Percentiles rank a stretch among this genome's conserved stretches.
Conservation (phyloP, 23 red algal genomes). For the Gracilaria domingensis region DNA sequence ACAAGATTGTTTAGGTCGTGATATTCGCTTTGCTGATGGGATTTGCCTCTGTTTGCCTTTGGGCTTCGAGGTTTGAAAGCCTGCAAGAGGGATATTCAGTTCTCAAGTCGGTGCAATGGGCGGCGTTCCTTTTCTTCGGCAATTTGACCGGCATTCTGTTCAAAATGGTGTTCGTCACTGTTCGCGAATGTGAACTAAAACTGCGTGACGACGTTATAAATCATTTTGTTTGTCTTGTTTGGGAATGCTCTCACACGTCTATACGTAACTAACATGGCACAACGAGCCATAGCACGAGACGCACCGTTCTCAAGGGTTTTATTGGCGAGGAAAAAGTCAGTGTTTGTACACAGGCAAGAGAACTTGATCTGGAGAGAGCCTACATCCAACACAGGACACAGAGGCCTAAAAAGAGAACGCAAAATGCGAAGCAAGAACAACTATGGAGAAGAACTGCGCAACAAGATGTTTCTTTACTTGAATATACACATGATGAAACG, state of each 20-base stretch:
- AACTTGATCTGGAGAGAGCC: neutral
- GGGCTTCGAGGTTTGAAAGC: constrained; percentile 30
- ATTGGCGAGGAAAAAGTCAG: neutral
- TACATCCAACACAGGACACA: neutral
- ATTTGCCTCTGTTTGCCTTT: constrained; percentile 22
- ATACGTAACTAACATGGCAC: constrained; percentile 48
- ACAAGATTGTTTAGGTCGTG: neutral
- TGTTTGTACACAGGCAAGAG: neutral
- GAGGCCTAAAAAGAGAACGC: neutral
- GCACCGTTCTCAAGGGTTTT: constrained; percentile 8
- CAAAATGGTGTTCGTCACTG: constrained; percentile 18
- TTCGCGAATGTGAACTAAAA: constrained; percentile 38
- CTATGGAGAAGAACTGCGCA: neutral
- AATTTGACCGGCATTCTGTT: constrained; percentile 39
- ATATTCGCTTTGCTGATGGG: constrained; percentile 20
- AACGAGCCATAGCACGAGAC: neutral
- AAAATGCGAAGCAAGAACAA: neutral
- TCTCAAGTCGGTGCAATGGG: constrained; percentile 31
- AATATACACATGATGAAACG: constrained; percentile 29
- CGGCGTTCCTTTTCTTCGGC: constrained; percentile 30
- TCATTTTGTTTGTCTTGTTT: constrained; percentile 6
- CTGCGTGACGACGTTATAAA: constrained; percentile 13
- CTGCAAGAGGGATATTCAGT: constrained; percentile 25
- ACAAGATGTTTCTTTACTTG: constrained; percentile 30
- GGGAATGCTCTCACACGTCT: constrained; percentile 54